Percentiles rank a stretch among this genome's conserved stretches.
Evolutionary conservation across 306 rosid genomes (phyloP).

Genomic region (Citrullus mucosospermus): DNA sequence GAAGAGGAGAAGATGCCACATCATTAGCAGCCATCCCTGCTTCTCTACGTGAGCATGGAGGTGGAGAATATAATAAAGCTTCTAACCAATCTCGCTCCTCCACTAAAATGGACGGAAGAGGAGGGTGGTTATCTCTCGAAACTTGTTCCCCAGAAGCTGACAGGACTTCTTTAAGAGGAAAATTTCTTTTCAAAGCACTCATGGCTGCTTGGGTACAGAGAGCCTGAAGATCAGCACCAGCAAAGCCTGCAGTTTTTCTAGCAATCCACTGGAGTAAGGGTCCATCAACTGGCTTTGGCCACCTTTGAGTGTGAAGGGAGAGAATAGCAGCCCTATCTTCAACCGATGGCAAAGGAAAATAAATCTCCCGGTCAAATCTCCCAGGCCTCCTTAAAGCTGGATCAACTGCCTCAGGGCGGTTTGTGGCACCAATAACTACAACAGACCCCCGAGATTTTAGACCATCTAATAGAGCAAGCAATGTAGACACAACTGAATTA

Average conservation of each 20-base stretch:
- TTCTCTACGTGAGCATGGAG: constrained; percentile 89
- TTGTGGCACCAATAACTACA: constrained; percentile 94
- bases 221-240: constrained; percentile 99
- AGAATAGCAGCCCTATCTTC: constrained; percentile 95
- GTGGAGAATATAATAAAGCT: constrained; percentile 60
- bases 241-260: constrained; percentile 72
- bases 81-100: constrained; percentile 98
- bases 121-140: constrained; percentile 34
- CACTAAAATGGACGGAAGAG: constrained; percentile 78
- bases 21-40: constrained; percentile 93
- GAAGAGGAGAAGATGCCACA: constrained; percentile 71
- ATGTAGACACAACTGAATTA: constrained; percentile 92
- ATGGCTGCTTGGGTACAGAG: constrained; percentile 97
- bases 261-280: constrained; percentile 78
- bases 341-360: constrained; percentile 83
- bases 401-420: constrained; percentile 96
- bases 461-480: constrained; percentile 96
- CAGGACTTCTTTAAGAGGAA: constrained; percentile 74
- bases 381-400: constrained; percentile 95
- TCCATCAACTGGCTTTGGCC: constrained; percentile 84
- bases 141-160: constrained; percentile 49
- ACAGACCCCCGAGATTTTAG: constrained; percentile 94
- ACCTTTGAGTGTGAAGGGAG: constrained; percentile 83
- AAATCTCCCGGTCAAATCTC: constrained; percentile 91
- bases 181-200: constrained; percentile 79